A percentile compares a stretch with the other conserved stretches of the same genome.
These are phyloP conservation scores for Cercospora brassicicola DNA, from an alignment of 2,329 filamentous ascomycete species.

Conservation along the genomic window DNA sequence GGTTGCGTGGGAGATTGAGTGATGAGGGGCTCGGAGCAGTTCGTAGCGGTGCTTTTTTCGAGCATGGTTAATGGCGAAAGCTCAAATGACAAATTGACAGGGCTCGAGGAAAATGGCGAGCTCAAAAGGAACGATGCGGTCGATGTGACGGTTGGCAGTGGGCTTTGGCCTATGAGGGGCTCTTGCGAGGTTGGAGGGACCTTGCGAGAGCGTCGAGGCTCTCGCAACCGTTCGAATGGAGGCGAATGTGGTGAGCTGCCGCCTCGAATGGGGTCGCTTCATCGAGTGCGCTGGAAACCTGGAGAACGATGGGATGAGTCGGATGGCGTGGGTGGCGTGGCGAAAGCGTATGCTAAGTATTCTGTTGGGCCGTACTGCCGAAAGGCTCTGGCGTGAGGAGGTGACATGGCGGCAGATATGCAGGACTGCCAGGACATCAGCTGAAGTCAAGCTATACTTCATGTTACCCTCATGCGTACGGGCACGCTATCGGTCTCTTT, in stretches of 20 bases:
- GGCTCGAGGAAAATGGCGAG: too few species aligned
- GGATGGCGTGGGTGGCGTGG: background rate
- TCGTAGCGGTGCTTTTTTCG: too few species aligned
- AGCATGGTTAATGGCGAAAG: too few species aligned
- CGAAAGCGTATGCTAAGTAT: background rate
- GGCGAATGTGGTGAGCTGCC: too few species aligned
- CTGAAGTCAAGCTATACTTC: background rate
- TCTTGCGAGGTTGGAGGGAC: too few species aligned
- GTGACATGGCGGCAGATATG: background rate
- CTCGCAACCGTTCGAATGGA: too few species aligned
- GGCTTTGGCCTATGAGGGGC: too few species aligned
- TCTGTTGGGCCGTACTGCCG: background rate
- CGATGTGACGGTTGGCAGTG: too few species aligned
- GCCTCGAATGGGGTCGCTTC: background rate
- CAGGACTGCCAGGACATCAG: background rate
- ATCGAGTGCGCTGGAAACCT: background rate
- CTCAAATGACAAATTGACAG: too few species aligned
- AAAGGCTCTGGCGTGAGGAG: background rate
- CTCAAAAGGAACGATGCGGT: too few species aligned
- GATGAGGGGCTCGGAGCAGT: background rate
- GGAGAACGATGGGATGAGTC: background rate
- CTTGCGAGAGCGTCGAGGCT: too few species aligned
- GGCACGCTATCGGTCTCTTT: background rate
- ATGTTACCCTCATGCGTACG: background rate
- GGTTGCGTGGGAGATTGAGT: conserved; percentile 25